Evolutionary conservation across 129 eudicot species (phyloP).

Genomic region (Cynara cardunculus): DNA sequence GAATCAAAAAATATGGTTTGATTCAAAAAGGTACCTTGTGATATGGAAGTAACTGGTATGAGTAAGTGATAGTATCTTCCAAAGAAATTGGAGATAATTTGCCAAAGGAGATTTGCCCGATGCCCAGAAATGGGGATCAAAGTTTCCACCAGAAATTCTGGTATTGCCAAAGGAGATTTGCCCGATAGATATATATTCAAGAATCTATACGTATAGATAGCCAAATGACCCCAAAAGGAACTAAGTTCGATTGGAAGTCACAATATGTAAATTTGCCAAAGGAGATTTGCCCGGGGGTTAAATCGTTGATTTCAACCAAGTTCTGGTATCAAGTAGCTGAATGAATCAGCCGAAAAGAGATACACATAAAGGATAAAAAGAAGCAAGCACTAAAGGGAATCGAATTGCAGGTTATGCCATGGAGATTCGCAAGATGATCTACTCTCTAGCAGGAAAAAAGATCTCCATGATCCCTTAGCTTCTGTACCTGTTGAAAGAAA

Average conservation of each 20-base stretch:
- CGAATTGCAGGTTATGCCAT: slow-evolving; percentile 14
- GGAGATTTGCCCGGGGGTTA: slow-evolving; percentile 69
- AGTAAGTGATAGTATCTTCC: slow-evolving; percentile 33
- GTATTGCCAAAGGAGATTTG: slow-evolving; percentile 82
- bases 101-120: slow-evolving; percentile 71
- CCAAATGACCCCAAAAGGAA: slow-evolving; percentile 40
- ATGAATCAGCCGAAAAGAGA: background rate
- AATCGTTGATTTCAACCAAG: slow-evolving; percentile 21
- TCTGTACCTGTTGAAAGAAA: slow-evolving; percentile 31
- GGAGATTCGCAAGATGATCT: slow-evolving; percentile 20
- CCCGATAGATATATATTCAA: slow-evolving; percentile 20
- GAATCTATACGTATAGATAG: background rate
- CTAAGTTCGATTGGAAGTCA: slow-evolving; percentile 32
- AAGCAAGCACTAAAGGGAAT: slow-evolving; percentile 6
- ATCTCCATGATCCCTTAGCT: slow-evolving; percentile 18
- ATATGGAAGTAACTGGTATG: slow-evolving; percentile 34
- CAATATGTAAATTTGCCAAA: slow-evolving; percentile 51
- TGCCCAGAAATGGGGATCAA: slow-evolving; percentile 34
- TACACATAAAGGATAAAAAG: background rate
- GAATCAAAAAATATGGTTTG: background rate
- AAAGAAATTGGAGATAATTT: slow-evolving; percentile 25
- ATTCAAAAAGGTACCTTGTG: slow-evolving; percentile 25
- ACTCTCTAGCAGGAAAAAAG: slow-evolving; percentile 11
- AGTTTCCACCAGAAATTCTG: slow-evolving; percentile 40
- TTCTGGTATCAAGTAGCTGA: slow-evolving; percentile 16